Conservation (phyloP, 352 stramenopile genomes). For the Lagenidium giganteum region DNA sequence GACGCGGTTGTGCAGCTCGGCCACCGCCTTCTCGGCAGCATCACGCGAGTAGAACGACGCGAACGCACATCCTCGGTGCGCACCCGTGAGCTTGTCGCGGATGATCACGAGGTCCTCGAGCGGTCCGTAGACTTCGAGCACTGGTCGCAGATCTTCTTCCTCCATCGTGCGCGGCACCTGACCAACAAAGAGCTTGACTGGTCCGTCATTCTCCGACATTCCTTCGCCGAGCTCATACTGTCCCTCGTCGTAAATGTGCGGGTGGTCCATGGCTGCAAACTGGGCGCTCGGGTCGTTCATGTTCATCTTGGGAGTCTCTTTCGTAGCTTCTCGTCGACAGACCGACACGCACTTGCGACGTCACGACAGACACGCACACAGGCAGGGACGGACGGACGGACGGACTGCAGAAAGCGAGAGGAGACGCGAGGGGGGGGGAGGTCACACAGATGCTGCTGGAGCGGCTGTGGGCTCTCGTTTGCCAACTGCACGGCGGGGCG, state of each 20-base stretch:
- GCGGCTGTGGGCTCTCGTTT: too few relatives aligned
- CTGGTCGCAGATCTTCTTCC: slow-evolving; percentile 75
- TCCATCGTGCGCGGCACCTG: slow-evolving; percentile 88
- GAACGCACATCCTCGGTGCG: slow-evolving; percentile 87
- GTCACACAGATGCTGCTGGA: too few relatives aligned
- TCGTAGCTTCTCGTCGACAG: too few relatives aligned
- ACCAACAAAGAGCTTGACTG: slow-evolving; percentile 80
- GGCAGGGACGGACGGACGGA: too few relatives aligned
- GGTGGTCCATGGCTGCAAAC: too few relatives aligned
- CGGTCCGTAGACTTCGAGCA: slow-evolving; percentile 82
- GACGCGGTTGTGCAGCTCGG: slow-evolving; percentile 87
- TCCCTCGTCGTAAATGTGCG: slow-evolving; percentile 9
- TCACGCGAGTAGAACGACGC: slow-evolving; percentile 78
- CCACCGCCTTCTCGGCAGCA: slow-evolving; percentile 71
- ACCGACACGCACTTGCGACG: too few relatives aligned
- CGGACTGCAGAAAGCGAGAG: too few relatives aligned
- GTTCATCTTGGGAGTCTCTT: too few relatives aligned
- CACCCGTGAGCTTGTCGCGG: slow-evolving; percentile 85
- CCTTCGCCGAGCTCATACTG: background rate
- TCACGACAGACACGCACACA: too few relatives aligned
- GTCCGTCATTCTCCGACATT: slow-evolving; percentile 15
- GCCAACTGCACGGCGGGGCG: too few relatives aligned
- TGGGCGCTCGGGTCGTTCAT: too few relatives aligned
- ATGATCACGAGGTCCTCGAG: slow-evolving; percentile 89
- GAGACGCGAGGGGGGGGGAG: too few relatives aligned